Conservation (phyloP, 2,329 filamentous ascomycete genomes). For the Alternaria tenuissima region DNA sequence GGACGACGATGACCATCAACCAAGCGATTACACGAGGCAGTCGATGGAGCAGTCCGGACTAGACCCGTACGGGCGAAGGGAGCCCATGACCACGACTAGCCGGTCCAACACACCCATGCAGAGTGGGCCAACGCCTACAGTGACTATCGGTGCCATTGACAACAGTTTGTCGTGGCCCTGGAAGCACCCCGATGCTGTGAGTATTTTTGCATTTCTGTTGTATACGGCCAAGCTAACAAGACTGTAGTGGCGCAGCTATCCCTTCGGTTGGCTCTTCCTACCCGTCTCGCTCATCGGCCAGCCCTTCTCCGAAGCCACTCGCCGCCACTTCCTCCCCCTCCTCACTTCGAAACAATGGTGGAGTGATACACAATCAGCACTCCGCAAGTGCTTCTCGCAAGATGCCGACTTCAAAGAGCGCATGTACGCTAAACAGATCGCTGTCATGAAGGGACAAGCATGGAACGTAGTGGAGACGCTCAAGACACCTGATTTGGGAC, state of each 20-base stretch:
- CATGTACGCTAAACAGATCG: slow-evolving; percentile 98
- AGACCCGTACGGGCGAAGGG: slow-evolving; percentile 75
- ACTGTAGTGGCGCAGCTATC: slow-evolving; percentile 78
- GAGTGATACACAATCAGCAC: slow-evolving; percentile 87
- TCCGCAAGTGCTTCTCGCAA: slow-evolving; percentile 87
- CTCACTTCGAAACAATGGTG: slow-evolving; percentile 96
- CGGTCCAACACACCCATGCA: slow-evolving; percentile 65
- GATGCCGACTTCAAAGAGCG: slow-evolving; percentile 97
- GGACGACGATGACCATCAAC: slow-evolving; percentile 50
- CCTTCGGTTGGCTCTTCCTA: slow-evolving; percentile 97
- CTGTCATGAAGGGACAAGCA: slow-evolving; percentile 98
- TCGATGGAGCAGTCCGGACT: slow-evolving; percentile 62
- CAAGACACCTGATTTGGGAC: slow-evolving; percentile 90
- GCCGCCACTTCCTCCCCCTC: slow-evolving; percentile 94
- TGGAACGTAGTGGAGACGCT: slow-evolving; percentile 99
- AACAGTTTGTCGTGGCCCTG: slow-evolving; percentile 98
- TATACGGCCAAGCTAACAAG: slow-evolving; percentile 21
- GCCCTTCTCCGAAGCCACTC: slow-evolving; percentile 92
- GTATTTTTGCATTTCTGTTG: slow-evolving; percentile 31
- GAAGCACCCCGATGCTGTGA: slow-evolving; percentile 93
- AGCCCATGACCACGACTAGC: slow-evolving; percentile 81
- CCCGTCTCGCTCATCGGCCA: slow-evolving; percentile 95
- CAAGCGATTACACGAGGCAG: slow-evolving; percentile 65
- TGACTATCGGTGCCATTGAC: slow-evolving; percentile 91
- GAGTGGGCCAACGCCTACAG: slow-evolving; percentile 62